phyloP scores from a whole-genome alignment of 202 grass and related monocot genomes.

The Carex sylvatica region DNA sequence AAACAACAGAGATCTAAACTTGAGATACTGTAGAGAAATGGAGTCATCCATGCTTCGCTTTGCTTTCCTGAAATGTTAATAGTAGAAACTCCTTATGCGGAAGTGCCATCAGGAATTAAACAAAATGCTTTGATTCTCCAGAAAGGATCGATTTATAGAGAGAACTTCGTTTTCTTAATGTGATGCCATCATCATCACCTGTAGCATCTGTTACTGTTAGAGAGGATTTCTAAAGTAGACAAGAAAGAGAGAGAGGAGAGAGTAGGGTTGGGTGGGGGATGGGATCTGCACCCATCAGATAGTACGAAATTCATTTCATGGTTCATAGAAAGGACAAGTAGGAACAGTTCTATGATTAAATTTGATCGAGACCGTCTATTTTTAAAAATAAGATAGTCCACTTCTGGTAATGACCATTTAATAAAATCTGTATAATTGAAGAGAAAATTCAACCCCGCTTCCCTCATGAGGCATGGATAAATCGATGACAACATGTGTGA shows the following conservation, averaged over 20 bases:
- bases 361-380: conserved; percentile 1
- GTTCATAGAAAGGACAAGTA: not conserved
- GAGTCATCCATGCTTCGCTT: not conserved
- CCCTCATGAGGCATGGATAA: not conserved
- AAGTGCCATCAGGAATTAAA: not conserved
- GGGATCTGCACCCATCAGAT: not conserved
- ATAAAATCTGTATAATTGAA: not conserved
- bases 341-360: conserved; percentile 4
- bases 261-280: not conserved
- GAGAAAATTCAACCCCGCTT: not conserved
- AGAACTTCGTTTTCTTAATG: not conserved
- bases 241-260: not conserved
- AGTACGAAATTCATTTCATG: conserved; percentile 4
- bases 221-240: not conserved
- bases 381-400: not conserved
- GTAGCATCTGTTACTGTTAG: not conserved
- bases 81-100: not conserved
- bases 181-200: not conserved
- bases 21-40: not conserved
- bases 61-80: not conserved
- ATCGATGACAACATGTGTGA: not conserved
- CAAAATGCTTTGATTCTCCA: not conserved
- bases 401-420: not conserved
- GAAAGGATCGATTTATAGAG: not conserved
- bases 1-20: not conserved